Percentiles rank a stretch among this genome's conserved stretches.
These are phyloP conservation scores for Naganishia cerealis DNA, from an alignment of 1,284 basidiomycete genomes.

Conservation along the genomic window DNA sequence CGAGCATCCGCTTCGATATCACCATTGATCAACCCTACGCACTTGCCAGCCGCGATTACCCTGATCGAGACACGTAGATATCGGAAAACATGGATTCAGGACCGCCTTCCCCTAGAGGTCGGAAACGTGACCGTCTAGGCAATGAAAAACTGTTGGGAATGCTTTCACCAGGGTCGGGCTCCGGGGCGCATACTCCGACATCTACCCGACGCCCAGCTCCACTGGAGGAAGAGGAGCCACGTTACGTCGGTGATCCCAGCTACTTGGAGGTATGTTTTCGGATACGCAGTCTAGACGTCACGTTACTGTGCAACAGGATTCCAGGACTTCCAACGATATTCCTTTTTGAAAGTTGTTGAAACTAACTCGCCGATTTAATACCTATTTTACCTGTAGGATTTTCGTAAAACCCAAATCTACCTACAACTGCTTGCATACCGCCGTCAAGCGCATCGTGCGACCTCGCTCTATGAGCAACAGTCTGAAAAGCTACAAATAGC, in stretches of 20 bases:
- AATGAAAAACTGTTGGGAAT: conserved; percentile 10
- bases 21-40: background rate
- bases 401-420: conserved; percentile 28
- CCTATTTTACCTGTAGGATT: conserved; percentile 9
- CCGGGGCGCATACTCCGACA: conserved; percentile 16
- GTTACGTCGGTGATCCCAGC: conserved; percentile 30
- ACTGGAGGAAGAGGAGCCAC: conserved; percentile 27
- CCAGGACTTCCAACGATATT: no score
- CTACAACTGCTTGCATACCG: conserved; percentile 24
- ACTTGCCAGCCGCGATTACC: background rate
- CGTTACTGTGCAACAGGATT: background rate
- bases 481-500: conserved; percentile 18
- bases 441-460: conserved; percentile 20
- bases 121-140: conserved; percentile 25
- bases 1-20: background rate
- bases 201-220: conserved; percentile 2
- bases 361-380: no score
- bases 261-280: conserved; percentile 28
- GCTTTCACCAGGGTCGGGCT: conserved; percentile 11
- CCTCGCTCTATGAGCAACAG: conserved; percentile 19
- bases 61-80: background rate
- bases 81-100: conserved; percentile 24
- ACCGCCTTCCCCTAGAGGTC: conserved; percentile 20
- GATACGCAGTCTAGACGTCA: background rate
- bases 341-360: no score